A percentile compares a stretch with the other conserved stretches of the same genome.
phyloP scores from a whole-genome alignment of 345 rosid genomes.

The Syzygium oleosum region DNA sequence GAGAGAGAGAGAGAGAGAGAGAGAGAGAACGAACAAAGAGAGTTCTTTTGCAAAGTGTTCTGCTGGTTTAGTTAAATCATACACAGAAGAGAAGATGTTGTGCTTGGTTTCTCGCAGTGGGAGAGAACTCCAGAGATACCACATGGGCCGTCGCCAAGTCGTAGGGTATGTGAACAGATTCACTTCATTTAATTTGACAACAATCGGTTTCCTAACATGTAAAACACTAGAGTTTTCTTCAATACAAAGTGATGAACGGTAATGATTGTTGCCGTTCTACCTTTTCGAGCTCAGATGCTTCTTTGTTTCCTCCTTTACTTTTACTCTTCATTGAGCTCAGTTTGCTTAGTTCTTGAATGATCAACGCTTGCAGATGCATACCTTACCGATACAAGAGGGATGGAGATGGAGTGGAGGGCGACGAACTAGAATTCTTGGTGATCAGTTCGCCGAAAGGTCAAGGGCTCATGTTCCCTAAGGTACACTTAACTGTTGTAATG shows the following conservation, averaged over 20 bases:
- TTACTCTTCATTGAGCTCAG: background rate
- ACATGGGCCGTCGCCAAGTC: constrained; percentile 68
- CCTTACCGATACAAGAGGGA: constrained; percentile 54
- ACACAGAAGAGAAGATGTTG: constrained; percentile 16
- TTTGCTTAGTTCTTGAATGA: background rate
- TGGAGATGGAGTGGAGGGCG: constrained; percentile 16
- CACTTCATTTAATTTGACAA: too few species aligned
- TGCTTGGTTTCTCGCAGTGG: constrained; percentile 74
- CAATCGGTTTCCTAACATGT: too few species aligned
- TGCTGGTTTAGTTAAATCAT: background rate
- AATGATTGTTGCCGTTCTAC: background rate
- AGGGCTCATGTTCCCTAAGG: constrained; percentile 91
- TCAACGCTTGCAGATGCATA: constrained; percentile 45
- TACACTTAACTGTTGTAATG: background rate
- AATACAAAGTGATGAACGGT: background rate
- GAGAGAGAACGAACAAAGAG: background rate
- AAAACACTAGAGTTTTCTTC: background rate
- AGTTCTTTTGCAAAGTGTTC: background rate
- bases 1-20: background rate
- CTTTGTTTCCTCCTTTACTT: background rate
- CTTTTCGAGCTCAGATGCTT: background rate
- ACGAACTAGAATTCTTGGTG: constrained; percentile 60
- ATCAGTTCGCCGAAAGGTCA: constrained; percentile 78
- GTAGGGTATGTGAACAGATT: constrained; percentile 48
- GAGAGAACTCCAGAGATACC: constrained; percentile 62